These are phyloP conservation scores for Aureobasidium leucospermi DNA, from an alignment of 2,329 filamentous ascomycete genomes.

Conservation along the genomic window DNA sequence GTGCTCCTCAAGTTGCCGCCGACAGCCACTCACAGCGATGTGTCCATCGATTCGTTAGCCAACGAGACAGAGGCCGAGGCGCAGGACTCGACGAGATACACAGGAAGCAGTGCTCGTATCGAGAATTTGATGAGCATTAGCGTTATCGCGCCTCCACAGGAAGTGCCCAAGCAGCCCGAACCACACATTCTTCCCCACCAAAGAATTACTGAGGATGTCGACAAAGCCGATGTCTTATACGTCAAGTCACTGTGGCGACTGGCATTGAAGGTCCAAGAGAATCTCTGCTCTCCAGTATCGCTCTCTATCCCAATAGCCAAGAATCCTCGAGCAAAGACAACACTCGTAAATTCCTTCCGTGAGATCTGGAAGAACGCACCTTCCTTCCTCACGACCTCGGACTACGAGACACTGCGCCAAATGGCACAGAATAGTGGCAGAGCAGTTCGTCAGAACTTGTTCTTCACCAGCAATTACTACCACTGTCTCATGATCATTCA, in stretches of 20 bases:
- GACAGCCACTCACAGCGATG: slow-evolving; percentile 71
- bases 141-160: slow-evolving; percentile 36
- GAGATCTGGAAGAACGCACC: slow-evolving; percentile 68
- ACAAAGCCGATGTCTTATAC: slow-evolving; percentile 42
- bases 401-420: slow-evolving; percentile 51
- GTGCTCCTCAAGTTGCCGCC: slow-evolving; percentile 71
- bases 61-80: slow-evolving; percentile 53
- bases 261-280: slow-evolving; percentile 70
- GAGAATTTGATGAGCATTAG: slow-evolving; percentile 47
- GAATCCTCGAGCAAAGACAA: slow-evolving; percentile 60
- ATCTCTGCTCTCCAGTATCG: slow-evolving; percentile 66
- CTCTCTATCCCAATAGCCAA: slow-evolving; percentile 65
- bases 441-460: slow-evolving; percentile 65
- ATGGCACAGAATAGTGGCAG: slow-evolving; percentile 56
- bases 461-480: slow-evolving; percentile 74
- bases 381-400: slow-evolving; percentile 60
- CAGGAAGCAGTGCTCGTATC: slow-evolving; percentile 38
- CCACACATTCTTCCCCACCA: slow-evolving; percentile 28
- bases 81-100: slow-evolving; percentile 36
- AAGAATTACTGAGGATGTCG: slow-evolving; percentile 24
- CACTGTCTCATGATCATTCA: slow-evolving; percentile 77
- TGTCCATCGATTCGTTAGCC: slow-evolving; percentile 64
- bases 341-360: slow-evolving; percentile 62
- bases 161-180: slow-evolving; percentile 27
- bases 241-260: slow-evolving; percentile 72